Evolutionary conservation across 495 filamentous ascomycete genomes (phyloP).

Genomic region (Penicillium pancosmium): DNA sequence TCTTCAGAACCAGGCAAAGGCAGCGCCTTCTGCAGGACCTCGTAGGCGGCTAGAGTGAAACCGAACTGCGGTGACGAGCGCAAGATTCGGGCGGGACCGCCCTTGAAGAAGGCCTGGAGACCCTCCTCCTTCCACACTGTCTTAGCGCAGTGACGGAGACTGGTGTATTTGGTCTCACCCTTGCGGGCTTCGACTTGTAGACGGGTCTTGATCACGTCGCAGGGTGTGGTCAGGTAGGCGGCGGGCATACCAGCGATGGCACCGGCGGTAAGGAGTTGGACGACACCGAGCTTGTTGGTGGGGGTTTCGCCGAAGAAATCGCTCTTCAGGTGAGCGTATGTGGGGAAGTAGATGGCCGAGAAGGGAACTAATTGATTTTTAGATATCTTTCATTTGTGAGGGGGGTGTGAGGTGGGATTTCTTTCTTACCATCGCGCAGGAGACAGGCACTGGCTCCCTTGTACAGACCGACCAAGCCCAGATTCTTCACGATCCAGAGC

Average conservation of each 20-base stretch:
- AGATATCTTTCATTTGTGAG: conserved; percentile 16
- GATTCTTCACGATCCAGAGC: conserved; percentile 94
- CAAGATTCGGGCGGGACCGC: conserved; percentile 90
- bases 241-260: conserved; percentile 99
- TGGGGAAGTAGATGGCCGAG: conserved; percentile 98
- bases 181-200: conserved; percentile 96
- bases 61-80: conserved; percentile 96
- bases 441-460: conserved; percentile 97
- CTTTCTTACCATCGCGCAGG: conserved; percentile 69
- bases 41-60: conserved; percentile 93
- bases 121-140: conserved; percentile 90
- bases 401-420: not conserved
- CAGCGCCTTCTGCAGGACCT: conserved; percentile 80
- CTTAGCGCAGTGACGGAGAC: conserved; percentile 80
- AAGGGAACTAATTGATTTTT: conserved; percentile 67
- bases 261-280: conserved; percentile 92
- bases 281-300: conserved; percentile 86
- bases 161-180: conserved; percentile 84
- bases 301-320: conserved; percentile 89
- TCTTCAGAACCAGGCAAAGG: conserved; percentile 74
- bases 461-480: conserved; percentile 94
- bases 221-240: conserved; percentile 95
- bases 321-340: conserved; percentile 90
- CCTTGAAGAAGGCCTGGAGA: conserved; percentile 96
- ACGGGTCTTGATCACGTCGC: conserved; percentile 98